Evolutionary conservation across 2,329 filamentous ascomycete genomes (phyloP).

Genomic region (Fusarium newnesense): DNA sequence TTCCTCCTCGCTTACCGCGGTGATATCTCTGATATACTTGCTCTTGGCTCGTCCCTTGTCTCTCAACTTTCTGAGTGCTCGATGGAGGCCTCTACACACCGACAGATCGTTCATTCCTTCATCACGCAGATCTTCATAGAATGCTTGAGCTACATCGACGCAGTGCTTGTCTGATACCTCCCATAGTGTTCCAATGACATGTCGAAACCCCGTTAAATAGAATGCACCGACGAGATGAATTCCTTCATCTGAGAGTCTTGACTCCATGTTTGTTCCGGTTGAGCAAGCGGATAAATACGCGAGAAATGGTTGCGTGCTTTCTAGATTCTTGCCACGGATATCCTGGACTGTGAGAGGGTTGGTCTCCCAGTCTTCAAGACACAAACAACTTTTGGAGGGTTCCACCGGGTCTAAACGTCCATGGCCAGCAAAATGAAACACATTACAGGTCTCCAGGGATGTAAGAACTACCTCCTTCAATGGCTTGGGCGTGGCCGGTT

Average conservation of each 20-base stretch:
- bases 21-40: neutral
- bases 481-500: fast-evolving
- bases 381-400: neutral
- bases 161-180: neutral
- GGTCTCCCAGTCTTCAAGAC: neutral
- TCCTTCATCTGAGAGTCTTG: neutral
- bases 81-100: neutral
- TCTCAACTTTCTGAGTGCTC: neutral
- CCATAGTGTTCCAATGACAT: neutral
- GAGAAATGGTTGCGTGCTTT: neutral
- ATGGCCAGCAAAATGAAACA: neutral
- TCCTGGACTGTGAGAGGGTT: neutral
- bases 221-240: neutral
- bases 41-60: neutral
- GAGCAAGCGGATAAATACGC: neutral
- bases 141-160: neutral
- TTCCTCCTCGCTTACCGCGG: neutral
- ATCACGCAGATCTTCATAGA: neutral
- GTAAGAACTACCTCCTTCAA: fast-evolving
- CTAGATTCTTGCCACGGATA: neutral
- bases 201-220: neutral
- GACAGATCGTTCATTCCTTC: neutral
- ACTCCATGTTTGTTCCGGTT: neutral
- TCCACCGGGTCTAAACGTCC: neutral
- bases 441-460: fast-evolving